Base-by-base conservation (phyloP, 805 yeast genomes). In the Candida tammaniensis region DNA sequence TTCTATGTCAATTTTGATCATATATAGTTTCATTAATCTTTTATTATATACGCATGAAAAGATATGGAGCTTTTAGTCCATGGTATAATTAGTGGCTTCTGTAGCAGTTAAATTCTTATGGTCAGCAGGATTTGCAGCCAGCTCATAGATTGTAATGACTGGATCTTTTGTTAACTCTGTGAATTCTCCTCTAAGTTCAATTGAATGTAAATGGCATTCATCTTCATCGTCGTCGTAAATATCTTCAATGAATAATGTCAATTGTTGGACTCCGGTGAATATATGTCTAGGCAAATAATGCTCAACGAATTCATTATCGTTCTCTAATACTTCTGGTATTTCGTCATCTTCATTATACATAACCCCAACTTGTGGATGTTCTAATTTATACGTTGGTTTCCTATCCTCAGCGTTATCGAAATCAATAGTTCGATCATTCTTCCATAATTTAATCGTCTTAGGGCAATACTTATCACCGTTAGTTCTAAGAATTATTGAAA, bases 91-190 rank as follows among this genome's bases (percentile, higher is more conserved):
- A 12, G 27, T 30, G 9, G 41, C 6, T 5, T 38, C 45, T 17
- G 47, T 40, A 12, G 44, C 51, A 26, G 46, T 51, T 21, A 57
- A 31, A 21, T 48, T 52, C 45, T 63, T 78, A 56, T 91, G 97
- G 54, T 89, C 97, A 1, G 82, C 77, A 0, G 96, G 96, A 54
- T 89, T 89, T 3, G 97, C 93, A 0, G 96, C 94, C 36, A 88
- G 76, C 59, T 91, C 98, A 56, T 89, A 91, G 14, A 85, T 52
- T 0, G 95, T 70, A 11, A 83, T 70, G 12, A 86, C 76, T 0
- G 96, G 95, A 26, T 83, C 86, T 42, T 72, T 72, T 20, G 64
- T 55, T 31, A 83, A 54, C 23, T 70, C 75, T 5, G 74, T 66
- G 39, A 57, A 72, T 43, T 78, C 83, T 1, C 98, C 98, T 29